Percentiles rank a stretch among this genome's conserved stretches.
Evolutionary conservation across 2,329 filamentous ascomycete species (phyloP).

Genomic region (Aspergillus neoniger): DNA sequence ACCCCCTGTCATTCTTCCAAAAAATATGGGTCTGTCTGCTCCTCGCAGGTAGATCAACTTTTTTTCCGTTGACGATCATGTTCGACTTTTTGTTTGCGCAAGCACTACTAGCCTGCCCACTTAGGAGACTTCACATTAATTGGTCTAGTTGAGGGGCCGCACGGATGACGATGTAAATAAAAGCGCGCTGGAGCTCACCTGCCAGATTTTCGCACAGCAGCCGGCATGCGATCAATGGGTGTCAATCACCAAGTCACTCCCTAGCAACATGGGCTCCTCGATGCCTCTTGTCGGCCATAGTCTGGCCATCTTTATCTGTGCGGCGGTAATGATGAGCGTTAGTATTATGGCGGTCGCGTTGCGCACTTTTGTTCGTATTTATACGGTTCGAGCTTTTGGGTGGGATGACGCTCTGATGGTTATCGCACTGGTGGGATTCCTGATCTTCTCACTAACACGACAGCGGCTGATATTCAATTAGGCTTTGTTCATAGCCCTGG

Average conservation of each 20-base stretch:
- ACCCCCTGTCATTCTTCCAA: neutral
- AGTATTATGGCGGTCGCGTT: conserved; percentile 22
- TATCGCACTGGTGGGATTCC: conserved; percentile 20
- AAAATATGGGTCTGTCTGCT: neutral
- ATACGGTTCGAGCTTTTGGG: conserved; percentile 25
- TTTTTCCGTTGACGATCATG: neutral
- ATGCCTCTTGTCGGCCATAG: conserved; percentile 23
- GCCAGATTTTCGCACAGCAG: neutral
- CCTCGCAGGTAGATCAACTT: neutral
- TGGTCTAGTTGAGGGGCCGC: neutral
- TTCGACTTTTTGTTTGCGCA: neutral
- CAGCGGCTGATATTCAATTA: neutral
- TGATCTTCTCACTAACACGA: neutral
- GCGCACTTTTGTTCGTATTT: conserved; percentile 26
- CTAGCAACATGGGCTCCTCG: conserved; percentile 9
- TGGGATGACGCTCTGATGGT: conserved; percentile 30
- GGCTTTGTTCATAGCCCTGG: conserved; percentile 7
- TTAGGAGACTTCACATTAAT: neutral
- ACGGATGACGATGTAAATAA: neutral
- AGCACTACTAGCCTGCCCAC: neutral
- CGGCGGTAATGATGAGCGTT: conserved; percentile 22
- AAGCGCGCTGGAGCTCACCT: neutral
- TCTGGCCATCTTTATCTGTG: conserved; percentile 22
- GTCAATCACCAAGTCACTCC: neutral
- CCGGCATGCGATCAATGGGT: neutral